These are phyloP conservation scores for Syzygium malaccense DNA, from an alignment of 441 rosid species.

Conservation along the genomic window DNA sequence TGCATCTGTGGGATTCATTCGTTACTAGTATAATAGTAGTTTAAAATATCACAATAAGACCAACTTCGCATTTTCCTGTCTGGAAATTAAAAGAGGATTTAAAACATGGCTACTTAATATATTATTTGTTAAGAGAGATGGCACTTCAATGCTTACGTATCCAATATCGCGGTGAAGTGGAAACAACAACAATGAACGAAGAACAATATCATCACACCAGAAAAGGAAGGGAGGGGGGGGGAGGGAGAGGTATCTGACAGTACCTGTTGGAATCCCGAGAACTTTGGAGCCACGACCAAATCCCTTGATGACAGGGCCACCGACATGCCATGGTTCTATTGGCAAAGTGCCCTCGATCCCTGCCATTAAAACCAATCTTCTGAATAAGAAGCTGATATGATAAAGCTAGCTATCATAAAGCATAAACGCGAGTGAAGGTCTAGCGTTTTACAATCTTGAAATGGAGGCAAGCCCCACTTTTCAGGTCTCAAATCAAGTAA, in stretches of 20 bases:
- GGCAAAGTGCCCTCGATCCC: slow-evolving; percentile 89
- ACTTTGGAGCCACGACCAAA: slow-evolving; percentile 92
- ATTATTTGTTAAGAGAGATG: not conserved
- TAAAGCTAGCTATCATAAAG: not conserved
- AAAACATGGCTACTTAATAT: not conserved
- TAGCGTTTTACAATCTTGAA: slow-evolving; percentile 70
- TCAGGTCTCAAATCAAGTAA: slow-evolving; percentile 70
- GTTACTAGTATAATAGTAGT: not conserved
- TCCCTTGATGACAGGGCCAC: slow-evolving; percentile 87
- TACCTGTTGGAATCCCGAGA: slow-evolving; percentile 92
- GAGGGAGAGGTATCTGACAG: not conserved
- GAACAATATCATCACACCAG: not conserved
- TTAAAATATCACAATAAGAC: not conserved
- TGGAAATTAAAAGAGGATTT: not conserved
- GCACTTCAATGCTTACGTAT: not conserved
- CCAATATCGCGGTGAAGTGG: not conserved
- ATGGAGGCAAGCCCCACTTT: slow-evolving; percentile 82
- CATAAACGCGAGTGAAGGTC: not conserved
- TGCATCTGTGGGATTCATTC: not conserved
- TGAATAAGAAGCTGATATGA: not conserved
- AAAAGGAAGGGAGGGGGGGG: not conserved
- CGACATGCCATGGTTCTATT: slow-evolving; percentile 67
- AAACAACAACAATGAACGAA: not conserved
- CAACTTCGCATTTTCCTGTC: not conserved
- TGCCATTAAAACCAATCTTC: slow-evolving; percentile 21